A percentile compares a stretch with the other conserved stretches of the same genome.
These are phyloP conservation scores for Aciculosporium take DNA, from an alignment of 2,329 filamentous ascomycete genomes.

Conservation along the genomic window DNA sequence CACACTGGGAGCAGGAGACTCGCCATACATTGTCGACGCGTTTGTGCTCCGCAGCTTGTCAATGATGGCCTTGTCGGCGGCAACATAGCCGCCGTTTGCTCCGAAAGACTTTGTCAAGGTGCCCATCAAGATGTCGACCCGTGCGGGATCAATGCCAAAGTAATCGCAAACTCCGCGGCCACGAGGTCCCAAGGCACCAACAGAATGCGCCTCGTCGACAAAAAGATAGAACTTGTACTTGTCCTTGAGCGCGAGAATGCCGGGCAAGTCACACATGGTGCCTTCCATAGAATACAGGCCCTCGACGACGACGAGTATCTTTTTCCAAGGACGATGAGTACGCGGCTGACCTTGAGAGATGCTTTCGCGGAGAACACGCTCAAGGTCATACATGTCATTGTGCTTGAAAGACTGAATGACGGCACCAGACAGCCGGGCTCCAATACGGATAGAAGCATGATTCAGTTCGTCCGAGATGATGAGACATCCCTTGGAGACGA, in stretches of 20 bases:
- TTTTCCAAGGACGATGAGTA: slow-evolving; percentile 98
- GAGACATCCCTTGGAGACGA: slow-evolving; percentile 84
- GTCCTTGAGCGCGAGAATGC: slow-evolving; percentile 71
- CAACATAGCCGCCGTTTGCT: slow-evolving; percentile 92
- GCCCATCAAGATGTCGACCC: slow-evolving; percentile 95
- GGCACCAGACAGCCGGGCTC: slow-evolving; percentile 82
- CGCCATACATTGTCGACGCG: slow-evolving; percentile 72
- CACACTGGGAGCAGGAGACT: slow-evolving; percentile 76
- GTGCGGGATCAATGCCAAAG: slow-evolving; percentile 74
- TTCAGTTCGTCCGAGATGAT: slow-evolving; percentile 96
- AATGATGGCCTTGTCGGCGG: slow-evolving; percentile 77
- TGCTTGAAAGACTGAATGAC: slow-evolving; percentile 96
- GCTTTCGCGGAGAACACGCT: slow-evolving; percentile 72
- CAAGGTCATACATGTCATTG: slow-evolving; percentile 84
- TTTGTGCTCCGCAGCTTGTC: slow-evolving; percentile 82
- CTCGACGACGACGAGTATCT: slow-evolving; percentile 92
- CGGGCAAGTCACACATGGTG: slow-evolving; percentile 95
- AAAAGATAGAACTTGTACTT: slow-evolving; percentile 97
- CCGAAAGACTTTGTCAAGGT: slow-evolving; percentile 97
- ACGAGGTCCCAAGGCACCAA: slow-evolving; percentile 77
- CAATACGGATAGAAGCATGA: slow-evolving; percentile 92
- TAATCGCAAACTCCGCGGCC: slow-evolving; percentile 95
- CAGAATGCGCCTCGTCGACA: slow-evolving; percentile 90
- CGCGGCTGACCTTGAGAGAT: slow-evolving; percentile 95
- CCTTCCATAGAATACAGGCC: slow-evolving; percentile 99